Base-by-base conservation (phyloP, 1,139 yeast species). In the Blastobotrys ciferrii region DNA sequence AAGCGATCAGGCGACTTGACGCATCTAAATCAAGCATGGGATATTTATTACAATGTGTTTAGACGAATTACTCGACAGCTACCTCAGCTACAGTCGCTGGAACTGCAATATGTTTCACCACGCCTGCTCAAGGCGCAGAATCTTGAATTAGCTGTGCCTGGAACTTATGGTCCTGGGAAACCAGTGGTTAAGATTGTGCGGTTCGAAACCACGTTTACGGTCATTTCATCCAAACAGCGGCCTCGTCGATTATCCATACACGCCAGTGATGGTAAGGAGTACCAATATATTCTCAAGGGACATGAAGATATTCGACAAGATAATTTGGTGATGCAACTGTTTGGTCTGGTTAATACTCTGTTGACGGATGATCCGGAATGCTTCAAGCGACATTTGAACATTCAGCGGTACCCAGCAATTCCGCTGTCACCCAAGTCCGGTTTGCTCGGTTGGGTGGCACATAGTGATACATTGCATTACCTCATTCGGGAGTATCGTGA, bases 241-340 rank as follows among this genome's bases (percentile, higher is more conserved):
- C 99, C 99, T 2, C 80, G 99, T 63, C 82, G 87, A 58, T 66
- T 88, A 51, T 76, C 82, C 11, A 79, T 89, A 47, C 75, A 76
- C 55, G 98, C 98, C 14, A 85, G 87, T 61, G 97, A 94, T 65
- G 98, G 98, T 53, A 87, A 86, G 60, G 88, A 84, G 36, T 88
- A 94, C 62, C 84, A 78, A 58, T 94, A 82, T 67, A 70, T 74
- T 1, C 73, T 94, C 62, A 94, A 94, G 70, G 98, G 98, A 1
- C 98, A 94, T 64, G 99, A 94, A 69, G 99, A 94, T 75, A 88
- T 92, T 51, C 80, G 99, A 62, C 99, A 94, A 66, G 99, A 94
- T 71, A 88, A 89, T 62, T 76, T 94, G 65, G 99, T 92, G 28
- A 94, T 94, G 98, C 99, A 94, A 67, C 73, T 94, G 59, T 92